Evolutionary conservation across 2,329 filamentous ascomycete species (phyloP).

Genomic region (Colletotrichum salicis): DNA sequence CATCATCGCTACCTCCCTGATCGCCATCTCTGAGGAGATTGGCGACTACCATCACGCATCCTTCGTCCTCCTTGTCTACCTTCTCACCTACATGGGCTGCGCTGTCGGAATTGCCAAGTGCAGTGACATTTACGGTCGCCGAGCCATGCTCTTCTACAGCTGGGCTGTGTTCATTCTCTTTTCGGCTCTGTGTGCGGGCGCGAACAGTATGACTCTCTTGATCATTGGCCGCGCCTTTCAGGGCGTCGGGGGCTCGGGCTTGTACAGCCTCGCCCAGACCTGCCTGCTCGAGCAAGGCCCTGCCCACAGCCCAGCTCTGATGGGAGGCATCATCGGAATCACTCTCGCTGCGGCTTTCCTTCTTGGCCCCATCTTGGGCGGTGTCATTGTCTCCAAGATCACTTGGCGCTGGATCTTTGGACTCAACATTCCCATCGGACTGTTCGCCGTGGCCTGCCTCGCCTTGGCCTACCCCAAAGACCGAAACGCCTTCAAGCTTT

Average conservation of each 20-base stretch:
- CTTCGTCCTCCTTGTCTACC: conserved; percentile 67
- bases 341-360: conserved; percentile 68
- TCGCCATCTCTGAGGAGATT: conserved; percentile 65
- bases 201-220: conserved; percentile 61
- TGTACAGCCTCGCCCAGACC: conserved; percentile 70
- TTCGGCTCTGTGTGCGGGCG: conserved; percentile 63
- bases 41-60: conserved; percentile 61
- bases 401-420: conserved; percentile 71
- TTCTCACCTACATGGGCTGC: conserved; percentile 69
- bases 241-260: conserved; percentile 69
- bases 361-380: conserved; percentile 68
- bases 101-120: conserved; percentile 68
- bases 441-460: conserved; percentile 57
- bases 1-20: conserved; percentile 67
- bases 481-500: conserved; percentile 44
- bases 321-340: conserved; percentile 65
- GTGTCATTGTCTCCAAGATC: conserved; percentile 62
- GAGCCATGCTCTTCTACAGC: conserved; percentile 59
- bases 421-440: conserved; percentile 67
- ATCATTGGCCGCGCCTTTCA: conserved; percentile 69
- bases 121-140: conserved; percentile 69
- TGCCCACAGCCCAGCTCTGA: conserved; percentile 60
- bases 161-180: conserved; percentile 67
- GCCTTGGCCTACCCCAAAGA: conserved; percentile 58
- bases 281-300: conserved; percentile 67